Percentiles rank a stretch among this genome's conserved stretches.
phyloP scores from a whole-genome alignment of 176 grass and related monocot species.

The Secale cereale region DNA sequence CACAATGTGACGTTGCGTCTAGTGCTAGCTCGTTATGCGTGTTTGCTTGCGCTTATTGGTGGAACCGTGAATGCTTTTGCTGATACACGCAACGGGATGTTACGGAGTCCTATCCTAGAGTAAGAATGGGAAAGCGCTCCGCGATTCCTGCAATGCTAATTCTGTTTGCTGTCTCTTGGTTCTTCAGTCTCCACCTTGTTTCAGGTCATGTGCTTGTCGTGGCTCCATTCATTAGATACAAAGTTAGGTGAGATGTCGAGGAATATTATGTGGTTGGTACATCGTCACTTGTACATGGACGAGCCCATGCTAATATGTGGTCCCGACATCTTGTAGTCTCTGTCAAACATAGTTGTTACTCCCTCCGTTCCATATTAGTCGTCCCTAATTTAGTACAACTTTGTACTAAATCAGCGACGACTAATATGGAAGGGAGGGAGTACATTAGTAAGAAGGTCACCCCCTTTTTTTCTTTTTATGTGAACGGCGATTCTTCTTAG shows the following conservation, averaged over 20 bases:
- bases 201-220: neutral
- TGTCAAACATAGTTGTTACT: too few species aligned
- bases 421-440: too few species aligned
- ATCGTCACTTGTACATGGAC: neutral
- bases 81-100: neutral
- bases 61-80: neutral
- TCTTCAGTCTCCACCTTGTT: neutral
- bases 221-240: neutral
- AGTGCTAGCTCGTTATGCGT: neutral
- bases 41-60: neutral
- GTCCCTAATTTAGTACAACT: too few species aligned
- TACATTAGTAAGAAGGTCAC: neutral
- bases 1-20: constrained; percentile 6
- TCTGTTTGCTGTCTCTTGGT: neutral
- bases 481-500: neutral
- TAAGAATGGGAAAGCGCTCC: neutral
- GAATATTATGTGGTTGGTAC: constrained; percentile 3
- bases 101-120: neutral
- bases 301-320: neutral
- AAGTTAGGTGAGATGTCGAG: constrained; percentile 27
- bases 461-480: neutral
- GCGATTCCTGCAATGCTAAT: neutral
- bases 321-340: too few species aligned
- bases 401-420: too few species aligned
- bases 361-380: too few species aligned